Conservation (phyloP, 2,329 filamentous ascomycete species). For the Aaosphaeria arxii region DNA sequence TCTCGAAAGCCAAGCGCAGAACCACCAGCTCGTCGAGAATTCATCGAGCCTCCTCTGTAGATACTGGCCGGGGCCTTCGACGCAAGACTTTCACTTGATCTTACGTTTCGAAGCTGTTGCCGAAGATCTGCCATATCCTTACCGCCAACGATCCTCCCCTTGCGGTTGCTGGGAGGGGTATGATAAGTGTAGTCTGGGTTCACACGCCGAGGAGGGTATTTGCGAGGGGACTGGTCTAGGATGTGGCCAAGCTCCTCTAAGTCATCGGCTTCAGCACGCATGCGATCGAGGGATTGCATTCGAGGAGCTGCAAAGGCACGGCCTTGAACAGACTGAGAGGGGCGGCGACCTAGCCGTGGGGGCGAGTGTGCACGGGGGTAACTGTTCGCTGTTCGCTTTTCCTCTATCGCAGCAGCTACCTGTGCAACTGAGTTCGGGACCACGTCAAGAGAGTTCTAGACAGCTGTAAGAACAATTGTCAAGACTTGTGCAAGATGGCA, state of each 20-base stretch:
- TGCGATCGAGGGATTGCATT: conserved; percentile 49
- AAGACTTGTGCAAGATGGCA: not conserved
- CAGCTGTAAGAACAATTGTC: conserved; percentile 6
- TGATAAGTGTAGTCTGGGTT: conserved; percentile 30
- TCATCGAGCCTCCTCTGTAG: conserved; percentile 17
- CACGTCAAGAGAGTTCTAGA: conserved; percentile 53
- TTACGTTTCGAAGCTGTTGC: conserved; percentile 23
- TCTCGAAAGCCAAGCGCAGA: conserved; percentile 34
- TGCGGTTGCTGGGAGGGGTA: conserved; percentile 33
- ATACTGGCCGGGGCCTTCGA: conserved; percentile 15
- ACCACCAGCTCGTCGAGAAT: conserved; percentile 17
- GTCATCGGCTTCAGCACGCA: conserved; percentile 41
- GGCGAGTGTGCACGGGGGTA: conserved; percentile 20
- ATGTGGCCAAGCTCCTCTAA: conserved; percentile 40
- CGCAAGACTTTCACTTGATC: conserved; percentile 29
- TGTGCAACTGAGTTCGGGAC: conserved; percentile 55
- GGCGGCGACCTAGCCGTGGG: conserved; percentile 27
- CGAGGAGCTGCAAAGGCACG: conserved; percentile 53
- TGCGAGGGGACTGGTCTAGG: conserved; percentile 45
- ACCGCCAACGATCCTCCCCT: conserved; percentile 27
- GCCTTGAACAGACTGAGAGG: conserved; percentile 45
- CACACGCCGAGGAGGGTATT: conserved; percentile 26
- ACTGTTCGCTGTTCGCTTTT: conserved; percentile 39
- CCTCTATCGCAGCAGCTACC: conserved; percentile 54
- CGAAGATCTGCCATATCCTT: conserved; percentile 29